Conservation (phyloP, 805 yeast species). For the Starmerella sp. region DNA sequence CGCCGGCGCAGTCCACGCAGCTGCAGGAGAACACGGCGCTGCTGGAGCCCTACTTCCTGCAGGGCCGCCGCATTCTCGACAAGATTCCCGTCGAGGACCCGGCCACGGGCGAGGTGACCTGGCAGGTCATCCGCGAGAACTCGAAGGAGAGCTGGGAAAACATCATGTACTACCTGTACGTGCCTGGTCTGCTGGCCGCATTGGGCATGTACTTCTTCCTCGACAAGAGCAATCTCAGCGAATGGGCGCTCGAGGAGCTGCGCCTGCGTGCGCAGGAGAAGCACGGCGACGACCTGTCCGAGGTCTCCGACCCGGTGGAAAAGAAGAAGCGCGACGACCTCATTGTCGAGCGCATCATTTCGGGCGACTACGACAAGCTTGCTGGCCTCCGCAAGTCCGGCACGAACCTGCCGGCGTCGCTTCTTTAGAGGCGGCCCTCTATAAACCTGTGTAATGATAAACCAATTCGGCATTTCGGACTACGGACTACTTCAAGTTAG, state of each 20-base stretch:
- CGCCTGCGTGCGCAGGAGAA: constrained; percentile 64
- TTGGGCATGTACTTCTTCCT: constrained; percentile 43
- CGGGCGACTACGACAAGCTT: constrained; percentile 68
- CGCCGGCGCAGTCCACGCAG: constrained; percentile 43
- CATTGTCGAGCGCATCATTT: constrained; percentile 67
- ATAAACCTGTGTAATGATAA: not conserved
- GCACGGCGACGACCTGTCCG: constrained; percentile 33
- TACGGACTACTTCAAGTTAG: no score
- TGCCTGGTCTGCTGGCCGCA: constrained; percentile 56
- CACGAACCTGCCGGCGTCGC: constrained; percentile 28
- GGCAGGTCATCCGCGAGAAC: constrained; percentile 66
- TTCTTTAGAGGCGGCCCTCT: constrained; percentile 20
- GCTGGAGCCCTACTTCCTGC: constrained; percentile 41
- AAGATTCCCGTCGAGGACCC: constrained; percentile 76
- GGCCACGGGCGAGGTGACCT: constrained; percentile 62
- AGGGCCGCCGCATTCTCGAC: constrained; percentile 60
- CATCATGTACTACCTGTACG: constrained; percentile 56
- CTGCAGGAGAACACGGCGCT: constrained; percentile 52
- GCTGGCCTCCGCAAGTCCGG: constrained; percentile 31
- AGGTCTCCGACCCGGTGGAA: constrained; percentile 39
- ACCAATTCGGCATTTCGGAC: not conserved
- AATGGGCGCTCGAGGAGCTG: constrained; percentile 79
- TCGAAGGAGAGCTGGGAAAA: constrained; percentile 80
- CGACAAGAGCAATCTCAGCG: constrained; percentile 42
- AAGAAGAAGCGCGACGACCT: constrained; percentile 59